Conservation (phyloP, 208 protist species). For the Leishmania tarentolae region DNA sequence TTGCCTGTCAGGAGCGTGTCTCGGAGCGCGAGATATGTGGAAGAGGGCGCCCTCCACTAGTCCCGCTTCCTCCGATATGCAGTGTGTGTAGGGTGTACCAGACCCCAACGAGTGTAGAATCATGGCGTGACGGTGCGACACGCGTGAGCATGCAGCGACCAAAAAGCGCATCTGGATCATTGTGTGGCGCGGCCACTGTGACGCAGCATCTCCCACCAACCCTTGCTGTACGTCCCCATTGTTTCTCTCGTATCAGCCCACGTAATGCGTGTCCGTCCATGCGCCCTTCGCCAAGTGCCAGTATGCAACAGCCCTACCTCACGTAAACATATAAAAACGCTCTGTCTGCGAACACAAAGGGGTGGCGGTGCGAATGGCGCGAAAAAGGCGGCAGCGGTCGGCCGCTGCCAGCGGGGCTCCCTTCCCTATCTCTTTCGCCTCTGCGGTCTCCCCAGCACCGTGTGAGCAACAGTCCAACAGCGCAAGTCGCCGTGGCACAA, state of each 20-base stretch:
- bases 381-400: neutral
- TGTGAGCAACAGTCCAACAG: neutral
- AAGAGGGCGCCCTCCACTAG: neutral
- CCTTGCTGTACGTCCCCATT: neutral
- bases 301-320: neutral
- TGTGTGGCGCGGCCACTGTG: neutral
- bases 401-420: neutral
- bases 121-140: neutral
- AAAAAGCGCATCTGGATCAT: neutral
- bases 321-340: neutral
- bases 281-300: neutral
- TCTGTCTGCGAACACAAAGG: neutral
- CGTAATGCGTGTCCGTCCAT: neutral
- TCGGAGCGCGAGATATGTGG: neutral
- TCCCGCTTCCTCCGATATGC: neutral
- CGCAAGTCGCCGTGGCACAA: neutral
- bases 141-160: neutral
- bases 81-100: neutral
- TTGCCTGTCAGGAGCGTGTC: neutral
- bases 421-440: neutral
- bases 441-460: neutral
- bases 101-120: neutral
- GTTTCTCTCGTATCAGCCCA: neutral
- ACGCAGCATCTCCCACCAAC: neutral
- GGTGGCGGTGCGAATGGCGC: neutral